phyloP scores from a whole-genome alignment of 352 stramenopile genomes.

The Globisporangium nodosum region DNA sequence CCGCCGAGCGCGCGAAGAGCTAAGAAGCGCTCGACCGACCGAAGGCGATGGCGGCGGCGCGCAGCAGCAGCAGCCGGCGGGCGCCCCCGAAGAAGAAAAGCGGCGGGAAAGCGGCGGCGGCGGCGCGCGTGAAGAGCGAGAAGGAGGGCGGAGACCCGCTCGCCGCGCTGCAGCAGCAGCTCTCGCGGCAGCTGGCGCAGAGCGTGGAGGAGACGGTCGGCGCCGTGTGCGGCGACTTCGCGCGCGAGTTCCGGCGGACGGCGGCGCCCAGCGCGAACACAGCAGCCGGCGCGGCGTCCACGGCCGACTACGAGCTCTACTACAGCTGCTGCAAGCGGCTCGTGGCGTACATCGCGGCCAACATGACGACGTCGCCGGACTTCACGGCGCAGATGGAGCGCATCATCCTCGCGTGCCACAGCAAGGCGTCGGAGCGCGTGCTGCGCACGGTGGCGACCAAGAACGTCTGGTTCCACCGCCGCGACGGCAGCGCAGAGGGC shows the following conservation, averaged over 20 bases:
- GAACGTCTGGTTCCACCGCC: conserved; percentile 50
- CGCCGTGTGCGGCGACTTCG: conserved; percentile 42
- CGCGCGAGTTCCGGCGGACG: conserved; percentile 7
- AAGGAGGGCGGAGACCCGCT: conserved; percentile 16
- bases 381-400: conserved; percentile 67
- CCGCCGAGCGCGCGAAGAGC: not conserved
- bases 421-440: conserved; percentile 41
- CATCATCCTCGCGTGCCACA: conserved; percentile 63
- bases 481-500: conserved; percentile 1
- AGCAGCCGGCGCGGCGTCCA: conserved; percentile 12
- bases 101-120: not conserved
- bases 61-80: not conserved
- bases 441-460: conserved; percentile 54
- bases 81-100: not conserved
- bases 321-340: conserved; percentile 50
- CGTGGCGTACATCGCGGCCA: conserved; percentile 50
- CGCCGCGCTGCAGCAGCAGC: conserved; percentile 17
- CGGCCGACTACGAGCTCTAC: conserved; percentile 49
- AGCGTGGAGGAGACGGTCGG: conserved; percentile 45
- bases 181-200: conserved; percentile 37
- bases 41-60: not conserved
- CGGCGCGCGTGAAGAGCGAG: conserved; percentile 5
- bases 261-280: conserved; percentile 10
- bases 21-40: not conserved
- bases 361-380: conserved; percentile 54